Evolutionary conservation across 2,329 filamentous ascomycete species (phyloP), one percentile per base, ranked within the genome.

Genomic region (Cytospora piceae): DNA sequence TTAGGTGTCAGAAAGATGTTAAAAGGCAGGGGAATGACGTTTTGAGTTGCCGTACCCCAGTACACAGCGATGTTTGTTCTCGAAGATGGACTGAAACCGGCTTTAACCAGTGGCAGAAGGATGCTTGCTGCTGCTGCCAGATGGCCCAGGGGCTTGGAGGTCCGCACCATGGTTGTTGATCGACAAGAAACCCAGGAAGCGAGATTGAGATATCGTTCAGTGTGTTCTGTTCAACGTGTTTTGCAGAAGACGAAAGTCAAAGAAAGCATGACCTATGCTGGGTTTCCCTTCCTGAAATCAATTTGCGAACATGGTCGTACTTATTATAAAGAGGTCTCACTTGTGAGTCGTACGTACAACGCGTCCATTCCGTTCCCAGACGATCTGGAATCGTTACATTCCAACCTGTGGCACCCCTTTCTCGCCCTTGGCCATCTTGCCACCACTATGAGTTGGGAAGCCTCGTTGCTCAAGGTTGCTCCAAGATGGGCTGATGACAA

Each of bases 51-150:
- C 75, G 71, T 75, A 78, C 87, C 89, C 88, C 88, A 91, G 74
- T 91, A 91, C 1, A 90, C 80, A 31, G 84, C 87, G 62, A 91
- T 73, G 70, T 90, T 90, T 58, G 74, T 79, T 2, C 73, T 71
- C 1, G 81, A 79, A n/a, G 71, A 72, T 5, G 83, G 67, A 67
- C 81, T 76, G 70, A 86, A 83, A 15, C 77, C 80, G 24, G 79
- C 81, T 39, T 76, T 68, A 22, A 70, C 75, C 2, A 72, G 66
- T 7, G 78, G 75, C 22, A 75, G 66, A 22, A 54, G 20, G 12
- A 58, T n/a, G 22, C 52, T 42, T n/a, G 42, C 56, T 20, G 56
- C 5, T 24, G 51, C 46, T 24, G 59, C 53, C 22, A 57, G 37
- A 17, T 52, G 29, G 49, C 49, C 34, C 51, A 53, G 31, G 39